Evolutionary conservation across 805 yeast species (phyloP).

Genomic region (Yarrowia yakushimensis): DNA sequence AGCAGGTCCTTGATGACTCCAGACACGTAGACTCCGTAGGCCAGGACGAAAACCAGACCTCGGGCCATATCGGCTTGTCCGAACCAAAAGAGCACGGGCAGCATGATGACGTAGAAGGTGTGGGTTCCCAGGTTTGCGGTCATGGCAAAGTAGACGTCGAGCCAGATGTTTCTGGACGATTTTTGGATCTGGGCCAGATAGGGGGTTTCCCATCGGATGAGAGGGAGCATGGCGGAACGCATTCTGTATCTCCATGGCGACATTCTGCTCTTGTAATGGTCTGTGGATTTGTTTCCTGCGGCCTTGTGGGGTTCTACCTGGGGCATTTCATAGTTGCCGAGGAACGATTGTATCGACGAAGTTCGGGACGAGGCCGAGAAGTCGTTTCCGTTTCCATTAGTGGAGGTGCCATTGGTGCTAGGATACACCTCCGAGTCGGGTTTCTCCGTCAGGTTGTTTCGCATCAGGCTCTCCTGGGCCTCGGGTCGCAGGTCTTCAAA

Average conservation of each 20-base stretch:
- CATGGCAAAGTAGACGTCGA: constrained; percentile 78
- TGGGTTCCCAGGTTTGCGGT: constrained; percentile 90
- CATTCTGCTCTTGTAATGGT: constrained; percentile 61
- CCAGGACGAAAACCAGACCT: constrained; percentile 63
- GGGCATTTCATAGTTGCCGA: constrained; percentile 32
- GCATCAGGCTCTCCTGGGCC: neutral
- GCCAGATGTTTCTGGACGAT: constrained; percentile 43
- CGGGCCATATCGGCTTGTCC: constrained; percentile 58
- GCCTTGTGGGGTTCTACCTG: constrained; percentile 43
- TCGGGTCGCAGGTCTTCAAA: constrained; percentile 16
- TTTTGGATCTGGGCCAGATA: constrained; percentile 56
- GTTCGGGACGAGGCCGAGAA: constrained; percentile 25
- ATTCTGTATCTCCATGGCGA: constrained; percentile 45
- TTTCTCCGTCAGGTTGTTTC: neutral
- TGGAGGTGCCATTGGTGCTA: neutral
- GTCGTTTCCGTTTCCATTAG: neutral
- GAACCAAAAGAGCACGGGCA: constrained; percentile 83
- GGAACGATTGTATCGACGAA: constrained; percentile 29
- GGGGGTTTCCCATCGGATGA: constrained; percentile 62
- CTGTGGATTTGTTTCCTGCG: constrained; percentile 69
- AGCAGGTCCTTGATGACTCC: constrained; percentile 80
- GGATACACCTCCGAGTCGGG: neutral
- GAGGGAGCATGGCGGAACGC: constrained; percentile 53
- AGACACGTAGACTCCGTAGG: constrained; percentile 51
- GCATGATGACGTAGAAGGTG: constrained; percentile 84